Percentiles rank a stretch among this genome's conserved stretches.
phyloP scores from a whole-genome alignment of 805 yeast genomes.

The Monosporozyma aquatica region DNA sequence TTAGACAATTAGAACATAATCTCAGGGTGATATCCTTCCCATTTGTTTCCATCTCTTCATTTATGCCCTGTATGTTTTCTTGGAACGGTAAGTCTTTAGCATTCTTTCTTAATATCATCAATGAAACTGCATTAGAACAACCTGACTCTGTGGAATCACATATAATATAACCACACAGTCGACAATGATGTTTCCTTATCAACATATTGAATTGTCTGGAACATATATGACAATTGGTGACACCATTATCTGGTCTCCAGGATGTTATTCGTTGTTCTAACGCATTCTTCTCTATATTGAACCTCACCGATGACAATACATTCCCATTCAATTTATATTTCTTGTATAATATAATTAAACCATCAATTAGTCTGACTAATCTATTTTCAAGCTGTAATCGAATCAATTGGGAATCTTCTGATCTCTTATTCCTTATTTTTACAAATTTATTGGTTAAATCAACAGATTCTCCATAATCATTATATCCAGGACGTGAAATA shows the following conservation, averaged over 20 bases:
- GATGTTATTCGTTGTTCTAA: conserved; percentile 42
- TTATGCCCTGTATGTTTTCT: conserved; percentile 12
- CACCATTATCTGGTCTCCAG: conserved; percentile 55
- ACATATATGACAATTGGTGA: conserved; percentile 57
- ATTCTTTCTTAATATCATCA: conserved; percentile 24
- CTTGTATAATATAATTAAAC: conserved; percentile 21
- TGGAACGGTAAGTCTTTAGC: conserved; percentile 21
- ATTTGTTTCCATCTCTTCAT: conserved; percentile 6
- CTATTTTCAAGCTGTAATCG: conserved; percentile 54
- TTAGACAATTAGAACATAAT: conserved; percentile 63
- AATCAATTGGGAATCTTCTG: conserved; percentile 44
- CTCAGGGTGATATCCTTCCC: conserved; percentile 35
- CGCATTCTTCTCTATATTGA: conserved; percentile 27
- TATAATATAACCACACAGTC: conserved; percentile 75
- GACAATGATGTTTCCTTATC: conserved; percentile 78
- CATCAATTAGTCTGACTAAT: conserved; percentile 37
- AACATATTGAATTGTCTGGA: conserved; percentile 44
- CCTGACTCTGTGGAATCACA: conserved; percentile 56
- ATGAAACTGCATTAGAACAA: conserved; percentile 70
- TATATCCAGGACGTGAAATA: conserved; percentile 43
- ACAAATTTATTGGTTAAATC: conserved; percentile 42
- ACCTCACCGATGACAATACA: conserved; percentile 20
- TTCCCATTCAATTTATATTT: conserved; percentile 13
- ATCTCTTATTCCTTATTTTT: conserved; percentile 32
- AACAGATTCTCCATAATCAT: conserved; percentile 34